Evolutionary conservation across 2,329 filamentous ascomycete genomes (phyloP).

Genomic region (Epicoccum sorghinum): DNA sequence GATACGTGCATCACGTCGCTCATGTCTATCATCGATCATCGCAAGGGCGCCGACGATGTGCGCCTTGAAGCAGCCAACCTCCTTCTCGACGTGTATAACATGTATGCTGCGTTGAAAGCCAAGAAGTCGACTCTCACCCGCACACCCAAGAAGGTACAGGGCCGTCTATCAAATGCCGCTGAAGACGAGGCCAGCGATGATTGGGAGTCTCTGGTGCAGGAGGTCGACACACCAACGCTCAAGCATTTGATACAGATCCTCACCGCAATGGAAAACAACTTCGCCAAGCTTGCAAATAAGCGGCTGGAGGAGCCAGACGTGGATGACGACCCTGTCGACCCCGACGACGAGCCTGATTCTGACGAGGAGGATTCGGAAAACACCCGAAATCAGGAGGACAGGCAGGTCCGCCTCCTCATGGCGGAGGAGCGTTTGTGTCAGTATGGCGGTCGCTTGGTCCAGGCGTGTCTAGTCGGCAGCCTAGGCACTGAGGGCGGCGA

Average conservation of each 20-base stretch:
- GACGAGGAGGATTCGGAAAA: slow-evolving; percentile 60
- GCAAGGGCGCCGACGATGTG: slow-evolving; percentile 75
- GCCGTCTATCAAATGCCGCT: slow-evolving; percentile 14
- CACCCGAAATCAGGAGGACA: slow-evolving; percentile 54
- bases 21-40: slow-evolving; percentile 55
- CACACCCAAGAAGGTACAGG: slow-evolving; percentile 40
- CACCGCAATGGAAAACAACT: slow-evolving; percentile 74
- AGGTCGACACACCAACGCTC: slow-evolving; percentile 68
- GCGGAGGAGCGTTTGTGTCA: slow-evolving; percentile 87
- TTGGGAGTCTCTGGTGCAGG: slow-evolving; percentile 67
- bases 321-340: slow-evolving; percentile 74
- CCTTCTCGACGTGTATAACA: slow-evolving; percentile 80
- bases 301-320: slow-evolving; percentile 57
- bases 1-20: slow-evolving; percentile 59
- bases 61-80: slow-evolving; percentile 76
- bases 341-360: slow-evolving; percentile 66
- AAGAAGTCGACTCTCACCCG: slow-evolving; percentile 39
- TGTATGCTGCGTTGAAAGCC: slow-evolving; percentile 75
- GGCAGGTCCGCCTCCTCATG: slow-evolving; percentile 70
- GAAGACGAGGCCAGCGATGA: slow-evolving; percentile 51
- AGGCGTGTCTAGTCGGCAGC: slow-evolving; percentile 76
- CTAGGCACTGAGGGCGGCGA: slow-evolving; percentile 64
- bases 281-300: slow-evolving; percentile 43
- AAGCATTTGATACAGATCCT: slow-evolving; percentile 77
- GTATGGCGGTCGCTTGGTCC: slow-evolving; percentile 81